A percentile compares a stretch with the other conserved stretches of the same genome.
Conservation (phyloP, 2,329 filamentous ascomycete genomes). For the Curvularia hawaiiensis region DNA sequence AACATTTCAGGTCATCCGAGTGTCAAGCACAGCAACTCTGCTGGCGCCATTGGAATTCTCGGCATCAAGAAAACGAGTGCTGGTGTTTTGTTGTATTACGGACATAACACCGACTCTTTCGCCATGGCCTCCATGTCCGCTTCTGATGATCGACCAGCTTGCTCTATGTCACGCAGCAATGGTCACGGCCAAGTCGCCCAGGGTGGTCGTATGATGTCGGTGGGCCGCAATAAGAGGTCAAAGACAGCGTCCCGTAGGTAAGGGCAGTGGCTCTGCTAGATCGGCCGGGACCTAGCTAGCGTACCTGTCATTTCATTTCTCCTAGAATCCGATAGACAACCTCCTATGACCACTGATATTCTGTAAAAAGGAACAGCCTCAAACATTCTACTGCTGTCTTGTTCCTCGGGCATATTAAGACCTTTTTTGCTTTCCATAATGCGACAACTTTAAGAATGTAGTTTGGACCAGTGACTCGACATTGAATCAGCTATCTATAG, state of each 20-base stretch:
- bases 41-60: slow-evolving; percentile 90
- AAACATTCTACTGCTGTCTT: neutral
- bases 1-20: slow-evolving; percentile 69
- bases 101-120: slow-evolving; percentile 91
- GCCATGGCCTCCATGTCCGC: slow-evolving; percentile 89
- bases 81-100: slow-evolving; percentile 87
- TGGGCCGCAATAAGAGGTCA: slow-evolving; percentile 38
- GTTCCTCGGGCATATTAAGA: too few relatives aligned
- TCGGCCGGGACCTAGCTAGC: neutral
- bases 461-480: neutral
- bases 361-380: neutral
- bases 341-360: neutral
- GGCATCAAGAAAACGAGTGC: slow-evolving; percentile 80
- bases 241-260: slow-evolving; percentile 22
- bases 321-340: neutral
- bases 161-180: slow-evolving; percentile 82
- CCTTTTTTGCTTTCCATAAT: neutral
- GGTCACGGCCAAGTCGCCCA: slow-evolving; percentile 59
- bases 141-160: slow-evolving; percentile 73
- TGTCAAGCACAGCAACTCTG: slow-evolving; percentile 76
- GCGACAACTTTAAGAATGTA: neutral
- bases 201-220: slow-evolving; percentile 58
- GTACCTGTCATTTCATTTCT: neutral
- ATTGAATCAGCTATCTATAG: neutral
- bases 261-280: neutral